Conservation (phyloP, 2,329 filamentous ascomycete genomes). For the Ceratocystis cubensis region DNA sequence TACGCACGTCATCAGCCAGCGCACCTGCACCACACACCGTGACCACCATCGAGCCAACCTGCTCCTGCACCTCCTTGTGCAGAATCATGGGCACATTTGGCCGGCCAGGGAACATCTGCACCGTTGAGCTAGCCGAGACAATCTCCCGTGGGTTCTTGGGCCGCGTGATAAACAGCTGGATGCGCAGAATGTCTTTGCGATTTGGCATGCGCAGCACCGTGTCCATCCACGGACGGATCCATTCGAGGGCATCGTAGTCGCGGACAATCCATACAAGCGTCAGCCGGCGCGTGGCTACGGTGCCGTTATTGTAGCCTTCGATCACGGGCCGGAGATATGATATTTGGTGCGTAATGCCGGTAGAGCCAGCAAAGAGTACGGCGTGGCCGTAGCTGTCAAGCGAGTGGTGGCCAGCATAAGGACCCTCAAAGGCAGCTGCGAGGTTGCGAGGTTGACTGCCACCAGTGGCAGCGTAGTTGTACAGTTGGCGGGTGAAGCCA, state of each 20-base stretch:
- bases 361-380: conserved; percentile 81
- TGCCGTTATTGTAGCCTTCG: conserved; percentile 53
- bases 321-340: conserved; percentile 73
- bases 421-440: conserved; percentile 72
- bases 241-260: conserved; percentile 77
- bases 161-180: conserved; percentile 82
- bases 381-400: conserved; percentile 87
- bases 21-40: conserved; percentile 66
- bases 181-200: conserved; percentile 68
- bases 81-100: conserved; percentile 73
- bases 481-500: conserved; percentile 76
- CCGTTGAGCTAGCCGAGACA: conserved; percentile 59
- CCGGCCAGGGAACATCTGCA: conserved; percentile 84
- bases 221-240: conserved; percentile 80
- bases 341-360: conserved; percentile 90
- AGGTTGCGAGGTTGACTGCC: conserved; percentile 46
- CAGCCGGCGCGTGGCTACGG: conserved; percentile 66
- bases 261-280: conserved; percentile 89
- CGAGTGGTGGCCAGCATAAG: conserved; percentile 71
- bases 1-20: conserved; percentile 62
- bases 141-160: conserved; percentile 77
- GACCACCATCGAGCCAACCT: conserved; percentile 80
- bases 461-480: conserved; percentile 48
- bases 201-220: conserved; percentile 63
- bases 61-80: conserved; percentile 65